These are phyloP conservation scores for Nannizzia gypsea DNA, from an alignment of 2,329 filamentous ascomycete genomes.

Conservation along the genomic window DNA sequence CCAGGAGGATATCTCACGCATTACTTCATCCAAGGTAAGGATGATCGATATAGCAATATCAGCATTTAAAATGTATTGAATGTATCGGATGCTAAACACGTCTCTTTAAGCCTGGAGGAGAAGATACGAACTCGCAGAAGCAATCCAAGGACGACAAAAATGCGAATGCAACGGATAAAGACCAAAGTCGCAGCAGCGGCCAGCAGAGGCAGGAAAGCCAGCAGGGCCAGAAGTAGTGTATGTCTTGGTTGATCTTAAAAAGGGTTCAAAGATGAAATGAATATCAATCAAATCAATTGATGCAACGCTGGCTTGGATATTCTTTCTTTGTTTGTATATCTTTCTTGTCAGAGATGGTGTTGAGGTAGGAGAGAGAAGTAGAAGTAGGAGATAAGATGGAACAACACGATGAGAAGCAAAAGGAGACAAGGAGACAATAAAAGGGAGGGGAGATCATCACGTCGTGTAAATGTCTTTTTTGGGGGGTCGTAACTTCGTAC, in stretches of 20 bases:
- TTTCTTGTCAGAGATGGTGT: too few species aligned
- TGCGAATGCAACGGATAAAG: neutral
- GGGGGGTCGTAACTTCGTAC: neutral
- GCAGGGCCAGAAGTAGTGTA: neutral
- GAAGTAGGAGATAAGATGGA: neutral
- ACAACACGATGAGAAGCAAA: neutral
- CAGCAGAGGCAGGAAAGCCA: neutral
- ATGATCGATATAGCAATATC: neutral
- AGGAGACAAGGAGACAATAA: neutral
- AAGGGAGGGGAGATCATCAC: neutral
- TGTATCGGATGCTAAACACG: too few species aligned
- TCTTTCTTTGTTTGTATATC: too few species aligned
- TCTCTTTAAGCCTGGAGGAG: too few species aligned
- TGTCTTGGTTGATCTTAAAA: neutral
- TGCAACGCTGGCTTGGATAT: too few species aligned
- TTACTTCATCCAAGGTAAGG: slow-evolving; percentile 8
- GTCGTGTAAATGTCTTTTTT: neutral
- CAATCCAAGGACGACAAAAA: slow-evolving; percentile 6
- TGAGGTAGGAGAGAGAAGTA: too few species aligned
- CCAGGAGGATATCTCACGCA: slow-evolving; percentile 6
- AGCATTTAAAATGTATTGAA: neutral
- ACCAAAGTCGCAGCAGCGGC: neutral
- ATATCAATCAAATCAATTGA: too few species aligned
- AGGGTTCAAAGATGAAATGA: too few species aligned
- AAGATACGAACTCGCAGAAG: neutral